Conservation (phyloP, 2,329 filamentous ascomycete species). For the Colletotrichum navitas region DNA sequence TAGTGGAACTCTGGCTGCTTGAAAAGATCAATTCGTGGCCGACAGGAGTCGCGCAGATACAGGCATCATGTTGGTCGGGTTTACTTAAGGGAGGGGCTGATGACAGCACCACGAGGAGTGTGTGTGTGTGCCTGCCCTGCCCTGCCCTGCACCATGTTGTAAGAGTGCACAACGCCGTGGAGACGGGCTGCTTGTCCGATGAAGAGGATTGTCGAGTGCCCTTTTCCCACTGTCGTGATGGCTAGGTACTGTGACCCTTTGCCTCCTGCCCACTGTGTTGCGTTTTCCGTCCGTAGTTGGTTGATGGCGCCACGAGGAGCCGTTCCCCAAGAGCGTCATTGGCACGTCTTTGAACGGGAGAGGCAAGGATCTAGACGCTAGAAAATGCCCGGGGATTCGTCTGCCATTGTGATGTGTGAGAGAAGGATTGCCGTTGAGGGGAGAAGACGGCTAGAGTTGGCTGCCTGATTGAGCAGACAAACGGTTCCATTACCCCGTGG, state of each 20-base stretch:
- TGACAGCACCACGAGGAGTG: slow-evolving; percentile 13
- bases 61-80: slow-evolving; percentile 24
- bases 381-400: slow-evolving; percentile 26
- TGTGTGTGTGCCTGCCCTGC: slow-evolving; percentile 5
- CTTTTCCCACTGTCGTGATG: slow-evolving; percentile 26
- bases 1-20: slow-evolving; percentile 6
- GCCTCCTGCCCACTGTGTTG: slow-evolving; percentile 23
- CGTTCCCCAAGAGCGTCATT: slow-evolving; percentile 12
- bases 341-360: slow-evolving; percentile 35
- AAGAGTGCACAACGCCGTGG: neutral
- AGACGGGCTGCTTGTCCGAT: neutral
- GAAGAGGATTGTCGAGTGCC: slow-evolving; percentile 1
- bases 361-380: slow-evolving; percentile 38
- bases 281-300: slow-evolving; percentile 24
- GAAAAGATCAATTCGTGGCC: slow-evolving; percentile 12
- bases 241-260: slow-evolving; percentile 23
- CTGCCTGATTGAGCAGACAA: slow-evolving; percentile 7
- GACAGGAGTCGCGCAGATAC: slow-evolving; percentile 7
- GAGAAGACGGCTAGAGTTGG: slow-evolving; percentile 13
- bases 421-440: neutral
- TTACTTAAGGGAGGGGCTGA: slow-evolving; percentile 21
- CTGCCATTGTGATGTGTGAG: slow-evolving; percentile 18
- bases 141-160: neutral
- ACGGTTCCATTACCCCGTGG: slow-evolving; percentile 6
- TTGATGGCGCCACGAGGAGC: neutral